Evolutionary conservation across 257 asterid species (phyloP), one percentile per base, ranked within the genome.

Genomic region (Capsicum baccatum): DNA sequence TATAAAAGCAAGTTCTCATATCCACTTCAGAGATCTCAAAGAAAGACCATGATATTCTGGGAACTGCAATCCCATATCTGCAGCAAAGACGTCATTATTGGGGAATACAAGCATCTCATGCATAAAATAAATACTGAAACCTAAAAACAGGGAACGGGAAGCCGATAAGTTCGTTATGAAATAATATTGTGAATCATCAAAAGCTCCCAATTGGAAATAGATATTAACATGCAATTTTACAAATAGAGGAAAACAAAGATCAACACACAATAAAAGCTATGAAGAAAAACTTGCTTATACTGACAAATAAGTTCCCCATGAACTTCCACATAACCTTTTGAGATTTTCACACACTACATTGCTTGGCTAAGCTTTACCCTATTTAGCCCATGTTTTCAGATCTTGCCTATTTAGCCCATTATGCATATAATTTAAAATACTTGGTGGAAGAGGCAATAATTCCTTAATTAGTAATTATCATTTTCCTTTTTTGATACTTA

Each of bases 1-100:
- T 74, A 86, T 93, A 87, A 81, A 97, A 84, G 66, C 86, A 85
- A 83, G 85, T 88, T 87, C 94, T 88, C 93, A 89, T 85, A 80
- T 85, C 92, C 83, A 85, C 94, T 88, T 93, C 97, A 14, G 98
- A 97, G 86, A 97, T 89, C 91, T 94, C 98, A 90, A 95, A 94
- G 87, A 85, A 89, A 17, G 98, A 92, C 69, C 91, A 88, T 21
- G 97, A 87, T 83, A 97, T 79, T 87, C 94, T 89, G 78, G 94
- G 95, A 85, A 91, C 81, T 81, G 68, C 74, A 66, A 90, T 84
- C 59, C 95, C 93, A 81, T 60, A 89, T 85, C 98, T 94, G 97
- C 79, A 81, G 63, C 84, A 84, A 86, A 86, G 57, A 73, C 1
- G 13, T 74, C 52, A 54, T 35, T 21, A 68, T 37, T 52, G 62